phyloP scores from a whole-genome alignment of 83 land plant genomes.

The Picea abies region DNA sequence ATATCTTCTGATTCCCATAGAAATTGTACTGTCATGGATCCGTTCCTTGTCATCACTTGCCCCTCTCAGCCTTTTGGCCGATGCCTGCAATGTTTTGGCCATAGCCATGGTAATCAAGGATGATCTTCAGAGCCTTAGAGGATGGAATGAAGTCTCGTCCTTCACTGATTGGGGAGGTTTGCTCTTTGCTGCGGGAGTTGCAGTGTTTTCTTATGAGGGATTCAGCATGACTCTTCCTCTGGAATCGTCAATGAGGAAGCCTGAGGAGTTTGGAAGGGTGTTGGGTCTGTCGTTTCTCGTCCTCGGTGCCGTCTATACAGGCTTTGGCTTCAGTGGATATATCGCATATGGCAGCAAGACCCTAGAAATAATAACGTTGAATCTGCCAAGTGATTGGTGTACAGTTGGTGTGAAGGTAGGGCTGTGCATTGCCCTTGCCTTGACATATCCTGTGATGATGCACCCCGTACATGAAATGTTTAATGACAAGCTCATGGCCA shows the following conservation, averaged over 20 bases:
- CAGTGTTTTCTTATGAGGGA: conserved; percentile 40
- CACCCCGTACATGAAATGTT: conserved; percentile 43
- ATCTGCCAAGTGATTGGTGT: conserved; percentile 35
- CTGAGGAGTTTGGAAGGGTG: conserved; percentile 33
- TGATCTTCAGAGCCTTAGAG: conserved; percentile 22
- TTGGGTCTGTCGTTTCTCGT: conserved; percentile 31
- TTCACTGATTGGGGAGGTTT: conserved; percentile 16
- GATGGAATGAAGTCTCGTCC: neutral
- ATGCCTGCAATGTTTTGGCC: conserved; percentile 41
- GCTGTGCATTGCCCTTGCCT: conserved; percentile 35
- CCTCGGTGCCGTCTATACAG: conserved; percentile 22
- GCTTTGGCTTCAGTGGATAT: conserved; percentile 41
- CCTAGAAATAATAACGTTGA: conserved; percentile 36
- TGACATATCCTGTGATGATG: conserved; percentile 56
- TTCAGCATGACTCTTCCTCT: conserved; percentile 38
- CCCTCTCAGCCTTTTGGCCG: conserved; percentile 54
- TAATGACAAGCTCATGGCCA: conserved; percentile 27
- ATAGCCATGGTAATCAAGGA: conserved; percentile 50
- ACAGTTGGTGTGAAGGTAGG: conserved; percentile 30
- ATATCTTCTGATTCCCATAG: conserved; percentile 22
- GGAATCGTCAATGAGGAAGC: conserved; percentile 23
- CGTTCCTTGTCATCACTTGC: conserved; percentile 40
- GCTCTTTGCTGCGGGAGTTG: conserved; percentile 38
- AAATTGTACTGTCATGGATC: conserved; percentile 30
- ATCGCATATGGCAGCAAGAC: conserved; percentile 43